Percentiles rank a stretch among this genome's conserved stretches.
These are phyloP conservation scores for Phytopythium ostracodes DNA, from an alignment of 352 stramenopile genomes.

Conservation along the genomic window DNA sequence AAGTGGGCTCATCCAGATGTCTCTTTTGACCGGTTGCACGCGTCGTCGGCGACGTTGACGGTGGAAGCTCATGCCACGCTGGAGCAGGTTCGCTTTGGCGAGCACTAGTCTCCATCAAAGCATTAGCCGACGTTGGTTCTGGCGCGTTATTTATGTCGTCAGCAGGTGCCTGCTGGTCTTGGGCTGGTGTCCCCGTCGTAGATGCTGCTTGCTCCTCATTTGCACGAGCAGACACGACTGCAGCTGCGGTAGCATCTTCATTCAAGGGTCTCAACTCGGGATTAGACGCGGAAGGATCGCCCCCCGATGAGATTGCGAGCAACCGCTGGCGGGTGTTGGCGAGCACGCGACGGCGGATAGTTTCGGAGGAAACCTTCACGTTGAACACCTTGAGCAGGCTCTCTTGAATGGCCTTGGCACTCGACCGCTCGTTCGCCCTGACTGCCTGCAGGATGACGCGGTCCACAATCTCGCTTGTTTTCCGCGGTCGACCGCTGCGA, in stretches of 20 bases:
- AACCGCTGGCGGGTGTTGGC: constrained; percentile 45
- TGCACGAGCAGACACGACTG: neutral
- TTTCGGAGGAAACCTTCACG: constrained; percentile 58
- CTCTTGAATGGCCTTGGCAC: constrained; percentile 60
- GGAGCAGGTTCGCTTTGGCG: neutral
- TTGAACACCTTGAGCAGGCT: constrained; percentile 48
- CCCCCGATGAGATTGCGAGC: constrained; percentile 6
- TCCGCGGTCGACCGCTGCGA: constrained; percentile 57
- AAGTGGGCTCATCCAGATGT: neutral
- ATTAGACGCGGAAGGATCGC: too few relatives aligned
- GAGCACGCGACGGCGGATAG: constrained; percentile 47
- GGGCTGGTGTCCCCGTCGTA: neutral
- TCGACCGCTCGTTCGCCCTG: constrained; percentile 43
- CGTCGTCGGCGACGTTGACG: neutral
- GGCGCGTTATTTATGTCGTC: neutral
- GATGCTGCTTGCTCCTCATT: neutral
- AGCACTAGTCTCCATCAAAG: neutral
- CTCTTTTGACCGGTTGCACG: neutral
- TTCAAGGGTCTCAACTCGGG: neutral
- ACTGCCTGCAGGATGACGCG: constrained; percentile 64
- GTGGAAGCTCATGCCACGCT: neutral
- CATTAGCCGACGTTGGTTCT: neutral
- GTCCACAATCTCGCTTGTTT: constrained; percentile 62
- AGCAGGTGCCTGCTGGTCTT: neutral
- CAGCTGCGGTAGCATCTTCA: neutral